Percentiles rank a stretch among this genome's conserved stretches.
These are phyloP conservation scores for Pseudonectria foliicola DNA, from an alignment of 2,329 filamentous ascomycete genomes.

Conservation along the genomic window DNA sequence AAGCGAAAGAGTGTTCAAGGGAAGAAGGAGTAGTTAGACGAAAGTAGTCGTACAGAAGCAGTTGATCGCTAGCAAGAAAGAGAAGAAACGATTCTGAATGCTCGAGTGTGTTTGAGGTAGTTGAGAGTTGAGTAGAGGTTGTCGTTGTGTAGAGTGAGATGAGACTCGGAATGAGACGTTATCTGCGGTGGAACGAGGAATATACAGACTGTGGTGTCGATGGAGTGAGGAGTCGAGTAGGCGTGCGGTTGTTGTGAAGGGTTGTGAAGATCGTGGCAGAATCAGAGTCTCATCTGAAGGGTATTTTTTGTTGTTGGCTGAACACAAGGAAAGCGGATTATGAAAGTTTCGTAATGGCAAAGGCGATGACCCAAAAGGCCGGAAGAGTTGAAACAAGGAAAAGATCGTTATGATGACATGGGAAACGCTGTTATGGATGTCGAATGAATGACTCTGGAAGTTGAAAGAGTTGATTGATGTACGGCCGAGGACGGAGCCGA, in stretches of 20 bases:
- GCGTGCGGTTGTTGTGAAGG: conserved; percentile 16
- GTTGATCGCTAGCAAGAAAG: conserved; percentile 16
- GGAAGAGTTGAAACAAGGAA: conserved; percentile 25
- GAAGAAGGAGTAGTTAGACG: conserved; percentile 11
- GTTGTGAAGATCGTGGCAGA: conserved; percentile 24
- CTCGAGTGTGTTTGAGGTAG: conserved; percentile 4
- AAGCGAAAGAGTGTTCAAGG: conserved; percentile 11
- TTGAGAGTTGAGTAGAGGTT: conserved; percentile 7
- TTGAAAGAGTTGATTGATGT: conserved; percentile 9
- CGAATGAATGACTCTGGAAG: conserved; percentile 24
- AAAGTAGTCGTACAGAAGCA: conserved; percentile 25
- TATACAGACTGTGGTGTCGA: conserved; percentile 27
- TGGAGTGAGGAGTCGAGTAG: conserved; percentile 16
- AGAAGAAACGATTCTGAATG: conserved; percentile 4
- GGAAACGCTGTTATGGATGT: conserved; percentile 24
- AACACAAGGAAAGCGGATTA: conserved; percentile 31
- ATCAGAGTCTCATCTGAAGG: conserved; percentile 37
- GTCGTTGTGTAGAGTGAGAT: conserved; percentile 11
- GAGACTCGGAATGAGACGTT: conserved; percentile 14
- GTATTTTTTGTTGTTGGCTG: conserved; percentile 21
- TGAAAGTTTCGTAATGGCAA: conserved; percentile 26
- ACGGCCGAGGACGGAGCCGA: conserved; percentile 25
- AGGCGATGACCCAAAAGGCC: conserved; percentile 24
- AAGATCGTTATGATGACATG: conserved; percentile 40
- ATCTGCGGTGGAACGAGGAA: conserved; percentile 19